Percentiles rank a stretch among this genome's conserved stretches.
These are phyloP conservation scores for Cicer chorassanicum DNA, from an alignment of 306 rosid genomes.

Conservation along the genomic window DNA sequence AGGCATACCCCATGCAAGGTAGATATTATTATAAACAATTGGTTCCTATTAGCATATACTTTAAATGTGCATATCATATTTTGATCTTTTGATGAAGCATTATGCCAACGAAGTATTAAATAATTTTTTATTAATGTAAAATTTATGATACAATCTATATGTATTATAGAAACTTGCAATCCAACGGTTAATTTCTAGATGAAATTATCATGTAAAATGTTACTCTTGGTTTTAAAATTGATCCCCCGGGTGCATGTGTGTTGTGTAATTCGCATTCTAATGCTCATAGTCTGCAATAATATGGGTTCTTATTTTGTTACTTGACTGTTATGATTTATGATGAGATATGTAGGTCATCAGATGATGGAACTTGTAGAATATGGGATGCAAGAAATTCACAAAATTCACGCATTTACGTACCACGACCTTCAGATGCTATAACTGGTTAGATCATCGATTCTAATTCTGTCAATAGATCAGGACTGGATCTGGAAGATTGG, in stretches of 20 bases:
- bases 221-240: neutral
- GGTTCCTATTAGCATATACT: neutral
- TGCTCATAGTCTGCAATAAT: constrained; percentile 21
- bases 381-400: constrained; percentile 88
- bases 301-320: constrained; percentile 25
- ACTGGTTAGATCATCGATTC: constrained; percentile 65
- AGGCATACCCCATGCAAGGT: too few species aligned
- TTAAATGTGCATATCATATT: constrained; percentile 1
- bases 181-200: neutral
- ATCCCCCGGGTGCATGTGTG: neutral
- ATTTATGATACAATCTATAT: neutral
- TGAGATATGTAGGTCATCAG: constrained; percentile 68
- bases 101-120: neutral
- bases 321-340: constrained; percentile 36
- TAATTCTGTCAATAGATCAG: constrained; percentile 37
- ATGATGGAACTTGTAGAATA: constrained; percentile 91
- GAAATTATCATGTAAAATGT: constrained; percentile 8
- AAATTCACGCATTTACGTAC: constrained; percentile 69
- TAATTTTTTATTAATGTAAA: constrained; percentile 3
- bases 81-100: neutral
- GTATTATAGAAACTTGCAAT: neutral
- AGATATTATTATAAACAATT: neutral
- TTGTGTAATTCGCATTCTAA: neutral
- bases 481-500: constrained; percentile 30
- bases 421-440: constrained; percentile 67